Conservation (phyloP, 306 rosid genomes). For the Acacia crassicarpa region DNA sequence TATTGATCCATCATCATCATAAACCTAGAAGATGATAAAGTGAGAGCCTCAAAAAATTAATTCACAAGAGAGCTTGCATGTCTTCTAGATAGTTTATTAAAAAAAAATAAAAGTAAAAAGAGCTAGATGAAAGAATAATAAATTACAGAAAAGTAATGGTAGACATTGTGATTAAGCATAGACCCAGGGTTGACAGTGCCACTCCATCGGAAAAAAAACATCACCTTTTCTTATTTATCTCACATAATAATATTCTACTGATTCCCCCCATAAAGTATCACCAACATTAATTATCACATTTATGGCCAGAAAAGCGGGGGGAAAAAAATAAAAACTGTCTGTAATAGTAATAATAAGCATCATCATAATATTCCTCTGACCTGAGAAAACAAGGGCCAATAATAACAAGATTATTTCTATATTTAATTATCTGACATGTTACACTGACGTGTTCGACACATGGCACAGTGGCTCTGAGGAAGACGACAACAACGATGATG, state of each 20-base stretch:
- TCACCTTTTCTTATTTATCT: constrained; percentile 31
- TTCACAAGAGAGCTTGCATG: neutral
- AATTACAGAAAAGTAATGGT: constrained; percentile 34
- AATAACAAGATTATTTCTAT: constrained; percentile 36
- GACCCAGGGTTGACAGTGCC: constrained; percentile 68
- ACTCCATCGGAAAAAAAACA: constrained; percentile 56
- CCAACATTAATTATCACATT: constrained; percentile 25
- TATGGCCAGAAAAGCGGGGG: neutral
- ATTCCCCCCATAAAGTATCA: neutral
- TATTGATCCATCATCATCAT: constrained; percentile 39
- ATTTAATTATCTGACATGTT: constrained; percentile 36
- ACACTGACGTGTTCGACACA: constrained; percentile 50
- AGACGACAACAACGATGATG: constrained; percentile 53
- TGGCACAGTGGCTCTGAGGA: constrained; percentile 71
- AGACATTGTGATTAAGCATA: constrained; percentile 60
- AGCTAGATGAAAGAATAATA: neutral
- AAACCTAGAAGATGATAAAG: constrained; percentile 38
- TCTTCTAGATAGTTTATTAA: constrained; percentile 23
- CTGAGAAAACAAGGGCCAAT: constrained; percentile 8
- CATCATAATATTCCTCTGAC: neutral
- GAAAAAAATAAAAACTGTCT: constrained; percentile 34
- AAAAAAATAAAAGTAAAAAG: neutral
- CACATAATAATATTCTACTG: constrained; percentile 9
- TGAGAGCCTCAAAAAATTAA: constrained; percentile 20
- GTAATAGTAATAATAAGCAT: constrained; percentile 38